phyloP scores from a whole-genome alignment of 208 protist genomes.

The Tetramitus jugosus region DNA sequence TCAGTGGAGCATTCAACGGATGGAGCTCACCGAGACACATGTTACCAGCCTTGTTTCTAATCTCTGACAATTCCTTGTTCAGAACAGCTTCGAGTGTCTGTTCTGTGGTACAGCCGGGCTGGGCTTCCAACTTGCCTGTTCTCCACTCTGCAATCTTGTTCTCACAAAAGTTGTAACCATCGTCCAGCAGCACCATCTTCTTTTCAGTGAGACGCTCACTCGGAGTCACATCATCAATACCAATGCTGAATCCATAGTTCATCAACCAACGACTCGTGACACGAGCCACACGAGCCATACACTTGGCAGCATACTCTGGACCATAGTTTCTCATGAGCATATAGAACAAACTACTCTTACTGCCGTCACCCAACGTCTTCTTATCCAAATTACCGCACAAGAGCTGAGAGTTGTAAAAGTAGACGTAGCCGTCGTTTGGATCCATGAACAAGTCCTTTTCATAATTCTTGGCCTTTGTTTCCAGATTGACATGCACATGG shows the following conservation, averaged over 20 bases:
- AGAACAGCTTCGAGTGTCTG: slow-evolving; percentile 87
- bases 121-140: slow-evolving; percentile 69
- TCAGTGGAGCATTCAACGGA: slow-evolving; percentile 89
- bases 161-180: slow-evolving; percentile 79
- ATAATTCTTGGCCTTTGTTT: slow-evolving; percentile 79
- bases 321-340: slow-evolving; percentile 75
- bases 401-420: slow-evolving; percentile 79
- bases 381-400: slow-evolving; percentile 95
- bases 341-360: slow-evolving; percentile 90
- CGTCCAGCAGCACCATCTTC: slow-evolving; percentile 80
- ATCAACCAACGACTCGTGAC: slow-evolving; percentile 79
- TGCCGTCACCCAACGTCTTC: slow-evolving; percentile 77
- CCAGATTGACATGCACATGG: slow-evolving; percentile 70
- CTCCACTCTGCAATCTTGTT: slow-evolving; percentile 80
- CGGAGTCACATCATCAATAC: slow-evolving; percentile 93
- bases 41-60: slow-evolving; percentile 91
- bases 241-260: slow-evolving; percentile 98
- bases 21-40: slow-evolving; percentile 87
- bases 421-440: slow-evolving; percentile 80
- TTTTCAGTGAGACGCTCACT: slow-evolving; percentile 59
- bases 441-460: slow-evolving; percentile 47
- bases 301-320: slow-evolving; percentile 62
- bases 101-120: slow-evolving; percentile 84
- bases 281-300: slow-evolving; percentile 89
- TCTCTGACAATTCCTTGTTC: slow-evolving; percentile 86